Percentiles rank a stretch among this genome's conserved stretches.
Conservation (phyloP, 306 rosid species). For the Cicer arietinum region DNA sequence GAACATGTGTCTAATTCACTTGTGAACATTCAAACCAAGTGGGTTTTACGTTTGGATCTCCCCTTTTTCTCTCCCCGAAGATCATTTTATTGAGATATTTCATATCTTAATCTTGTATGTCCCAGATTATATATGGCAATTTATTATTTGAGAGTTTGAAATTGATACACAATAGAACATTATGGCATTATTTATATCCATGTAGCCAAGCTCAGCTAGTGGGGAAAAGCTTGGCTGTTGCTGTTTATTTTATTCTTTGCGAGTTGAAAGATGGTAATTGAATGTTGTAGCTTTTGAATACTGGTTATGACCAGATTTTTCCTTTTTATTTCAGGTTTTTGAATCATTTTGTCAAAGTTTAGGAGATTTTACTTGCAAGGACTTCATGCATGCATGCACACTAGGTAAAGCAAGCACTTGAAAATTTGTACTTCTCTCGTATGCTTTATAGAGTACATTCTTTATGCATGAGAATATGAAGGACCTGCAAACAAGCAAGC, state of each 20-base stretch:
- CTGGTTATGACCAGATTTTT: constrained; percentile 32
- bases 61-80: neutral
- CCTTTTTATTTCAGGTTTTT: constrained; percentile 60
- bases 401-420: constrained; percentile 56
- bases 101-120: constrained; percentile 10
- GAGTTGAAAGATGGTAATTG: constrained; percentile 12
- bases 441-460: neutral
- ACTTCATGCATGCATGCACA: constrained; percentile 75
- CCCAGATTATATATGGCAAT: neutral
- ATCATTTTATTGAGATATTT: constrained; percentile 13
- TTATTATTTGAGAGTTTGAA: constrained; percentile 19
- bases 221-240: neutral
- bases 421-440: neutral
- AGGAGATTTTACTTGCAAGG: constrained; percentile 53
- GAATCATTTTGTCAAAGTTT: constrained; percentile 42
- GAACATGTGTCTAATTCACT: neutral
- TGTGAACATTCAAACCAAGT: too few relatives aligned
- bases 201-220: constrained; percentile 2
- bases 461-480: constrained; percentile 3
- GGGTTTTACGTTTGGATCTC: constrained; percentile 9
- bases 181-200: neutral
- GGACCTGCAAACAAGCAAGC: constrained; percentile 16
- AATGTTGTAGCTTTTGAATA: constrained; percentile 12
- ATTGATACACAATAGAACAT: neutral
- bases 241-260: constrained; percentile 21